phyloP scores from a whole-genome alignment of 2,329 filamentous ascomycete species.

The Hymenoscyphus scutula region DNA sequence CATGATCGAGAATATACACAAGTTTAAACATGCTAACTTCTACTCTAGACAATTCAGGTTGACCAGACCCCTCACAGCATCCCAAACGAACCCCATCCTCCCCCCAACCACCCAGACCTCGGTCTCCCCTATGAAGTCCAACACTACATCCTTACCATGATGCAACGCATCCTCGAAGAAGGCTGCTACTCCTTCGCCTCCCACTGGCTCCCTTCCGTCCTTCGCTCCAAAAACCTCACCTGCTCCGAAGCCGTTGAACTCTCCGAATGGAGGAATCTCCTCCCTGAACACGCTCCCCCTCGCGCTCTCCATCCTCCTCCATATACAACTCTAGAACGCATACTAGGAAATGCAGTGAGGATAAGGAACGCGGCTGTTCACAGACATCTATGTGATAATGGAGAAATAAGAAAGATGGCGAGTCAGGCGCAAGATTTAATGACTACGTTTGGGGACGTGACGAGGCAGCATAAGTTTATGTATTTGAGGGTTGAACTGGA shows the following conservation, averaged over 20 bases:
- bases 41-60: constrained; percentile 4
- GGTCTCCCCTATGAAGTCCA: constrained; percentile 38
- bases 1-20: not conserved
- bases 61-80: not conserved
- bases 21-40: not conserved
- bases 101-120: constrained; percentile 22
- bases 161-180: constrained; percentile 35
- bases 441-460: constrained; percentile 31
- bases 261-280: constrained; percentile 30
- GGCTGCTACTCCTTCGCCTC: constrained; percentile 34
- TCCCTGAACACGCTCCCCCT: constrained; percentile 26
- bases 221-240: constrained; percentile 29
- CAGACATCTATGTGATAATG: constrained; percentile 33
- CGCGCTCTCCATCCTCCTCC: constrained; percentile 23
- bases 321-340: constrained; percentile 23
- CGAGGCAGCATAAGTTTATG: constrained; percentile 30
- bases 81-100: constrained; percentile 4
- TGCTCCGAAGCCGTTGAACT: constrained; percentile 35
- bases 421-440: constrained; percentile 32
- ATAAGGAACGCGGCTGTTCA: constrained; percentile 34
- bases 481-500: constrained; percentile 26
- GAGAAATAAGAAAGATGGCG: constrained; percentile 30
- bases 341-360: constrained; percentile 30
- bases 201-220: constrained; percentile 30
- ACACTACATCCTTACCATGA: constrained; percentile 35